These are phyloP conservation scores for Leptographium wingfieldii DNA, from an alignment of 2,329 filamentous ascomycete species.

Conservation along the genomic window DNA sequence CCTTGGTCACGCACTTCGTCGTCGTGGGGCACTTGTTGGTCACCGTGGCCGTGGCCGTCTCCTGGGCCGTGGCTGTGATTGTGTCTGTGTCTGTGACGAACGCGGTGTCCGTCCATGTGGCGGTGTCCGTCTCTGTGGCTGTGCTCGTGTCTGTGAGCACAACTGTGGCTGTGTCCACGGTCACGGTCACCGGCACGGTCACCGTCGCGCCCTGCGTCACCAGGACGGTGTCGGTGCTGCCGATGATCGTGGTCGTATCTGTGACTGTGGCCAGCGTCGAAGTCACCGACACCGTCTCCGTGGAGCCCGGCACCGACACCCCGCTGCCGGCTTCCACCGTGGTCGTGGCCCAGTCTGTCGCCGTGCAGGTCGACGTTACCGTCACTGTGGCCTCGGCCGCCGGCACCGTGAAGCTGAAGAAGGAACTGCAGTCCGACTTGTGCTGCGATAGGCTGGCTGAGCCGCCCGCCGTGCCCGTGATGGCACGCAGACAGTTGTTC, in stretches of 20 bases:
- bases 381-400: slow-evolving; percentile 1
- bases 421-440: slow-evolving; percentile 9
- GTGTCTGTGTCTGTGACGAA: neutral
- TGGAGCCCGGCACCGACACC: neutral
- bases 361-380: neutral
- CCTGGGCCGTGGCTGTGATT: no score
- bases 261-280: neutral
- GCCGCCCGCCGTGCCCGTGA: slow-evolving; percentile 4
- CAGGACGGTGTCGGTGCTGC: neutral
- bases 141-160: neutral
- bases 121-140: neutral
- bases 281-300: neutral
- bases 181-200: neutral
- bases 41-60: no score
- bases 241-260: neutral
- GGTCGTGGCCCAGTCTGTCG: neutral
- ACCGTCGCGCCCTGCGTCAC: neutral
- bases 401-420: slow-evolving; percentile 2
- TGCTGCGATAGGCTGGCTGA: neutral
- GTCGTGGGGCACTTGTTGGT: neutral
- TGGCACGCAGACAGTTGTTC: slow-evolving; percentile 11
- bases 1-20: no score
- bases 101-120: neutral
- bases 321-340: neutral
- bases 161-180: neutral